Base-by-base conservation (phyloP, 129 eudicot species). In the Ambrosia trifida region DNA sequence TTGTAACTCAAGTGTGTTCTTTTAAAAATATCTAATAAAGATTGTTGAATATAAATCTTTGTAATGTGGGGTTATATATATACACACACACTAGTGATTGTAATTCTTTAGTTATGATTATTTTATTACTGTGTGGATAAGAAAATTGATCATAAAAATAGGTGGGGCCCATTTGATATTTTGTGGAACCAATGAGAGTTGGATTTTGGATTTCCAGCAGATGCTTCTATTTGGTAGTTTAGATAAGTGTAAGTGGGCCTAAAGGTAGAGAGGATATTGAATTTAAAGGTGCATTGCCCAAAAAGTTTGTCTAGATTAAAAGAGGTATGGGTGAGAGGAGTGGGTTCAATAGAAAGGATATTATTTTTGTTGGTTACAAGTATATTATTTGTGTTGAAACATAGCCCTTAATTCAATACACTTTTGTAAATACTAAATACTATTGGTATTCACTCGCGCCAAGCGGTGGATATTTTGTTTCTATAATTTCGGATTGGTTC, bases 171-270 rank as follows among this genome's bases (percentile, higher is more conserved):
- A 70, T 38, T 52, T n/a, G 76, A 70, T 72, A 62, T 70, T 17
- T 69, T 5, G 41, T 57, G 38, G 44, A 46, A 60, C 96, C 96
- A 90, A 90, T 90, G 41, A 81, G 79, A 69, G 32, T 69, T 53
- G 66, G 56, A 57, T 12, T 70, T 65, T 17, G 65, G 96, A 90
- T 87, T 90, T 89, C 82, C 46, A 30, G 11, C 66, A 51, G 33
- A 69, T 69, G 45, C 11, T 5, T 62, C 1, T 59, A 35, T 43
- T 36, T n/a, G 32, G 47, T 11, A 49, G 3, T 30, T 61, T 62
- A 35, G 81, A 69, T 68, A 35, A 72, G 61, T 40, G 43, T 3
- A 68, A 76, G 81, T 77, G 69, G 85, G 81, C 79, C 80, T 61
- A 16, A 33, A 38, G 49, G 1, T 59, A 63, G 28, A 13, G 64